Evolutionary conservation across 495 filamentous ascomycete genomes (phyloP).

Genomic region (Podospora pseudoanserina): DNA sequence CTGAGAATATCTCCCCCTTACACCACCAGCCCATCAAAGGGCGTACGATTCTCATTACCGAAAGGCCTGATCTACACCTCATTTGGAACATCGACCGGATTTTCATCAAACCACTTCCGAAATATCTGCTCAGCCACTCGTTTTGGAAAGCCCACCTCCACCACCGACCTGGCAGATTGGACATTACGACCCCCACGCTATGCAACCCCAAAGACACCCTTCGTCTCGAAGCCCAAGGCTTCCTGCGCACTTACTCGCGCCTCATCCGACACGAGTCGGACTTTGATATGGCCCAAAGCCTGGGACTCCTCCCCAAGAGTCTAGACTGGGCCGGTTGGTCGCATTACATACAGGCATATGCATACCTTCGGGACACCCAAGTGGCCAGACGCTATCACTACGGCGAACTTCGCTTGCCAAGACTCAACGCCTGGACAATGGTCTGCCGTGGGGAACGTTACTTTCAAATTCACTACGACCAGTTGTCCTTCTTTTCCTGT

Average conservation of each 20-base stretch:
- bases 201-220: neutral
- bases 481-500: neutral
- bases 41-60: constrained; percentile 25
- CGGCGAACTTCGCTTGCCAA: neutral
- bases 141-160: constrained; percentile 31
- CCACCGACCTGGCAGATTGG: neutral
- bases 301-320: neutral
- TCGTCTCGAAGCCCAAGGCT: neutral
- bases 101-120: constrained; percentile 40
- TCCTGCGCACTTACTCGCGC: neutral
- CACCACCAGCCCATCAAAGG: constrained; percentile 2
- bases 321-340: neutral
- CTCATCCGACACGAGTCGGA: neutral
- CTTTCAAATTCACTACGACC: neutral
- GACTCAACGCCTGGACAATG: neutral
- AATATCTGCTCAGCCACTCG: constrained; percentile 32
- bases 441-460: neutral
- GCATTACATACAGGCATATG: neutral
- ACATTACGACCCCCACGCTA: neutral
- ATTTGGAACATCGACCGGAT: constrained; percentile 36
- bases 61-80: constrained; percentile 37
- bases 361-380: neutral
- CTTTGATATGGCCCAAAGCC: neutral
- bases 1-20: constrained; percentile 11
- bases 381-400: neutral